A percentile compares a stretch with the other conserved stretches of the same genome.
Evolutionary conservation across 768 basidiomycete genomes (phyloP).

Genomic region (Xanthoconium purpureum): DNA sequence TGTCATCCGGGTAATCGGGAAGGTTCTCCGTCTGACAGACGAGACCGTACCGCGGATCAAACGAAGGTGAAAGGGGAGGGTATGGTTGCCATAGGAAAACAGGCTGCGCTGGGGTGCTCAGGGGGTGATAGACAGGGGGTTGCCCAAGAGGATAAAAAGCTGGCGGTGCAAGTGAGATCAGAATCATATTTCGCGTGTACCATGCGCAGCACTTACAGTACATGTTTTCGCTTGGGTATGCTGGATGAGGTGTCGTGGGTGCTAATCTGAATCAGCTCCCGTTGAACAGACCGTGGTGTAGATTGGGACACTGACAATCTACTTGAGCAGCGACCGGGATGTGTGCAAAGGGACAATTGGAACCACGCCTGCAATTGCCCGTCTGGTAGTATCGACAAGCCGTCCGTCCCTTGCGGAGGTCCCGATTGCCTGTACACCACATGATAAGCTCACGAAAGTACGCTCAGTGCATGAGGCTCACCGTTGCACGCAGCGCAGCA

Average conservation of each 20-base stretch:
- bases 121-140: constrained; percentile 19
- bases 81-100: constrained; percentile 33
- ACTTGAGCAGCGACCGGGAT: not conserved
- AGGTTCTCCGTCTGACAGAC: constrained; percentile 5
- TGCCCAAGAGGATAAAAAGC: constrained; percentile 18
- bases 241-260: constrained; percentile 5
- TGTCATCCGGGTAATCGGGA: constrained; percentile 24
- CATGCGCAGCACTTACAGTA: constrained; percentile 14
- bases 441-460: constrained; percentile 7
- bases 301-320: constrained; percentile 16
- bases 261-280: constrained; percentile 15
- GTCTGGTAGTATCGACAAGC: constrained; percentile 27
- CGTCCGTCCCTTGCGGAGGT: constrained; percentile 8
- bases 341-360: constrained; percentile 27
- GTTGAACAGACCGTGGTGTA: not conserved
- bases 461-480: constrained; percentile 5
- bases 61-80: constrained; percentile 15
- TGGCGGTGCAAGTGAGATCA: constrained; percentile 9
- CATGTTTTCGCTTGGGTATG: constrained; percentile 15
- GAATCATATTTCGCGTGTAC: not conserved
- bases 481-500: constrained; percentile 8
- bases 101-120: constrained; percentile 13
- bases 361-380: constrained; percentile 28
- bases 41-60: constrained; percentile 16
- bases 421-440: constrained; percentile 11